Conservation (phyloP, 176 grass and related monocot species). For the Aechmea fasciata region DNA sequence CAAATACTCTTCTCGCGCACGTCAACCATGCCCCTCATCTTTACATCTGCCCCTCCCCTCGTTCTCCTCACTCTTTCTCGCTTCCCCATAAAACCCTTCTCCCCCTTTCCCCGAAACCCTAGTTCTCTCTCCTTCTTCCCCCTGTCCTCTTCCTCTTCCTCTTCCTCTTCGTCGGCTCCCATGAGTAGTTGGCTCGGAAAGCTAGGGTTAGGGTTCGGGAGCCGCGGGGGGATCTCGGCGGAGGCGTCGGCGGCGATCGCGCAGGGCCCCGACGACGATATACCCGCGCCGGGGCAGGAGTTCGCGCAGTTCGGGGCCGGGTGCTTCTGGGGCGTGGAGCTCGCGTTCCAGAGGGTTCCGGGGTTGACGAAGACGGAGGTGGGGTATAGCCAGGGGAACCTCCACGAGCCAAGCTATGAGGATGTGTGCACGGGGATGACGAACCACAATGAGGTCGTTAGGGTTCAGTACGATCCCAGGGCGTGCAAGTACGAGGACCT, state of each 20-base stretch:
- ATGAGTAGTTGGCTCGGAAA: conserved; percentile 95
- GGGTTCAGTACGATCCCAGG: conserved; percentile 71
- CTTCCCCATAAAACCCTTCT: conserved; percentile 1
- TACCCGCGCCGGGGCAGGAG: conserved; percentile 55
- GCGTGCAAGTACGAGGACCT: conserved; percentile 77
- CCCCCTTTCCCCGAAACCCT: neutral
- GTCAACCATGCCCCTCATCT: conserved; percentile 55
- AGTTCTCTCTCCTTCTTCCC: conserved; percentile 13
- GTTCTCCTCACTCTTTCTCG: conserved; percentile 23
- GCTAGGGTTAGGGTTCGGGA: conserved; percentile 76
- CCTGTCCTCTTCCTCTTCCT: conserved; percentile 4
- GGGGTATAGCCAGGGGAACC: conserved; percentile 83
- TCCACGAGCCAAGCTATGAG: conserved; percentile 81
- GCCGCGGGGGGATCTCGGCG: conserved; percentile 25
- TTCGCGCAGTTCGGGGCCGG: conserved; percentile 92
- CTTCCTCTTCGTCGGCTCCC: conserved; percentile 9
- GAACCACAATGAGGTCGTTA: conserved; percentile 80
- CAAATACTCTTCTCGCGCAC: conserved; percentile 32
- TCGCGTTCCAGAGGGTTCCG: conserved; percentile 80
- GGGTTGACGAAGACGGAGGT: conserved; percentile 82
- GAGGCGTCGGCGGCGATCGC: conserved; percentile 77
- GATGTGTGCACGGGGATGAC: conserved; percentile 85
- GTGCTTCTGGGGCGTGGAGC: conserved; percentile 98
- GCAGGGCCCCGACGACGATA: conserved; percentile 79
- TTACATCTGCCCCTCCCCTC: conserved; percentile 27